Conservation (phyloP, 495 filamentous ascomycete genomes). For the Neurospora sp. region DNA sequence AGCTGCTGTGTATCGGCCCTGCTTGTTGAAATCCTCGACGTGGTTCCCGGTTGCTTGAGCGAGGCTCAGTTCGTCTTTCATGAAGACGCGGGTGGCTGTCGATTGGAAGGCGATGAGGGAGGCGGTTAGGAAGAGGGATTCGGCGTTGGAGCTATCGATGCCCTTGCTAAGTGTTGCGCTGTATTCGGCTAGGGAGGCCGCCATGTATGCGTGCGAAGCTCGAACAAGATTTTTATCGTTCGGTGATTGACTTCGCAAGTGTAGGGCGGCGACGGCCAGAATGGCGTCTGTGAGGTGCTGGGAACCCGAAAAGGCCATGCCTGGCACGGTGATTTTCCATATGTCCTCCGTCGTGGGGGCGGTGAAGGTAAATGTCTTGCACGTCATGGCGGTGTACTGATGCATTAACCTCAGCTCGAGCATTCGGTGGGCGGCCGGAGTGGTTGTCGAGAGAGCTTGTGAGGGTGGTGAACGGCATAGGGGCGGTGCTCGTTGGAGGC, state of each 20-base stretch:
- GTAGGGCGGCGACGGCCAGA: constrained; percentile 46
- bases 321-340: constrained; percentile 46
- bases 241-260: constrained; percentile 38
- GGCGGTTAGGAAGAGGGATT: constrained; percentile 44
- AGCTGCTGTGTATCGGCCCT: constrained; percentile 1
- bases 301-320: constrained; percentile 41
- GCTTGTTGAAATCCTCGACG: not conserved
- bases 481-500: constrained; percentile 24
- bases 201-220: constrained; percentile 48
- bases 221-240: constrained; percentile 42
- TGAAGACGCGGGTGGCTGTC: constrained; percentile 43
- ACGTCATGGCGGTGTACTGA: constrained; percentile 44
- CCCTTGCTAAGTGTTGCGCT: constrained; percentile 37
- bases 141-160: constrained; percentile 41
- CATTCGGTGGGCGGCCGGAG: constrained; percentile 30
- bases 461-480: constrained; percentile 30
- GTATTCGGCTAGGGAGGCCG: constrained; percentile 45
- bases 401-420: constrained; percentile 46
- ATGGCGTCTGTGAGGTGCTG: constrained; percentile 46
- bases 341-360: constrained; percentile 38
- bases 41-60: constrained; percentile 1
- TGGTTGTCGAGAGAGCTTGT: constrained; percentile 24
- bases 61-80: constrained; percentile 29
- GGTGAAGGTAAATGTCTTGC: constrained; percentile 40
- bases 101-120: constrained; percentile 49